phyloP scores from a whole-genome alignment of 345 rosid species.

The Eucalyptus dawsonii region DNA sequence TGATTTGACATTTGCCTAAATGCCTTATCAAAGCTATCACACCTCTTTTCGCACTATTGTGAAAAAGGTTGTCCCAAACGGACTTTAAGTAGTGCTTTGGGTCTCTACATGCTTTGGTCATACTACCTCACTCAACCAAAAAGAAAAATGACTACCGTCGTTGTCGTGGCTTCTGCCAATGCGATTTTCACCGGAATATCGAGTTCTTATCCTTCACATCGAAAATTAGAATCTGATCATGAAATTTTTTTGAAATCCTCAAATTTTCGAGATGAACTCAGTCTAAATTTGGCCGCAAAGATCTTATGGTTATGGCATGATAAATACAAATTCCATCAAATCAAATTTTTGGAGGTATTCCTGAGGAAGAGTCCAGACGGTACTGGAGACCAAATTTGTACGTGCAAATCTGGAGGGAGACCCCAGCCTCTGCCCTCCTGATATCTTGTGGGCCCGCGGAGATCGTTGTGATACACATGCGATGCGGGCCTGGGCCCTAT shows the following conservation, averaged over 20 bases:
- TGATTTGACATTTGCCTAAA: neutral
- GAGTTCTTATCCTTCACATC: neutral
- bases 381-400: neutral
- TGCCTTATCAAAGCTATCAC: neutral
- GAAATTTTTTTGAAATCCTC: accelerated
- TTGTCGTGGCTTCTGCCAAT: neutral
- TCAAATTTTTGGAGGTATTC: neutral
- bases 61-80: neutral
- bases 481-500: neutral
- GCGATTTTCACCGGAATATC: too few relatives aligned
- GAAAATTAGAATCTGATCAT: neutral
- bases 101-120: neutral
- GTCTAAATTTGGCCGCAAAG: neutral
- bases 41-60: neutral
- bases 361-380: neutral
- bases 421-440: neutral
- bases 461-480: neutral
- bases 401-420: neutral
- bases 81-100: neutral
- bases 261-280: neutral
- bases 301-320: neutral
- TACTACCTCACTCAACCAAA: neutral
- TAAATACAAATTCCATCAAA: neutral
- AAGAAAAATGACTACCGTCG: neutral
- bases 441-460: neutral